Evolutionary conservation across 176 grass and related monocot genomes (phyloP).

Genomic region (Musa schizocarpa): DNA sequence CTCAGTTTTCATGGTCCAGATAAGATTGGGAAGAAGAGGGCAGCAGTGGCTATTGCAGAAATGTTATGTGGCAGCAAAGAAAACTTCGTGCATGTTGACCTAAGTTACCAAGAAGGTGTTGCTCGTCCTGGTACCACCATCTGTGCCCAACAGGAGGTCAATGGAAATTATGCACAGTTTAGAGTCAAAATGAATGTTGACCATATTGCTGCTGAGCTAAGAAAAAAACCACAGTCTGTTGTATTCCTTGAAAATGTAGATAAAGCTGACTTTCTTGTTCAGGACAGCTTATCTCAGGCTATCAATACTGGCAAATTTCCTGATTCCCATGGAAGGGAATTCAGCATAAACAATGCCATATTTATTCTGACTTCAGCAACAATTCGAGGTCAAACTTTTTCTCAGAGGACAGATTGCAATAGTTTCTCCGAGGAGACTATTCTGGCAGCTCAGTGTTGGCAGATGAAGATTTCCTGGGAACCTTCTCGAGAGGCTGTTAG

Average conservation of each 20-base stretch:
- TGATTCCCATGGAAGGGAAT: conserved; percentile 34
- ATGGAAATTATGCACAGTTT: conserved; percentile 26
- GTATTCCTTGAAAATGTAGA: conserved; percentile 79
- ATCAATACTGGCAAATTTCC: conserved; percentile 44
- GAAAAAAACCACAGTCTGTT: conserved; percentile 42
- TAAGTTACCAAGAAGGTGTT: conserved; percentile 40
- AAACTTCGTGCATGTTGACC: conserved; percentile 55
- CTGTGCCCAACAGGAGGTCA: conserved; percentile 6
- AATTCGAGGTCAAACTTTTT: conserved; percentile 6
- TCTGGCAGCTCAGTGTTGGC: conserved; percentile 33
- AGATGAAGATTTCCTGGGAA: conserved; percentile 60
- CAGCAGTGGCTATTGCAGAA: conserved; percentile 58
- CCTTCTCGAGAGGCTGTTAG: background rate
- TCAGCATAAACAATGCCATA: conserved; percentile 44
- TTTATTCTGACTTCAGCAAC: conserved; percentile 55
- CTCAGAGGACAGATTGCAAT: conserved; percentile 27
- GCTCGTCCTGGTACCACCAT: background rate
- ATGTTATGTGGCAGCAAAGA: conserved; percentile 40
- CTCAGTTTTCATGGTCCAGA: conserved; percentile 76
- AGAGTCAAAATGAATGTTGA: conserved; percentile 64
- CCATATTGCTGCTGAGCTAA: conserved; percentile 54
- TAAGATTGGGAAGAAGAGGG: conserved; percentile 46
- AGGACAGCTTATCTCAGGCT: conserved; percentile 42
- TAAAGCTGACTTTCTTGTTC: conserved; percentile 57
- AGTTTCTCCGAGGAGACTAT: conserved; percentile 54